Evolutionary conservation across 164 flowering plant genomes (phyloP).

Genomic region (Brasenia schreberi): DNA sequence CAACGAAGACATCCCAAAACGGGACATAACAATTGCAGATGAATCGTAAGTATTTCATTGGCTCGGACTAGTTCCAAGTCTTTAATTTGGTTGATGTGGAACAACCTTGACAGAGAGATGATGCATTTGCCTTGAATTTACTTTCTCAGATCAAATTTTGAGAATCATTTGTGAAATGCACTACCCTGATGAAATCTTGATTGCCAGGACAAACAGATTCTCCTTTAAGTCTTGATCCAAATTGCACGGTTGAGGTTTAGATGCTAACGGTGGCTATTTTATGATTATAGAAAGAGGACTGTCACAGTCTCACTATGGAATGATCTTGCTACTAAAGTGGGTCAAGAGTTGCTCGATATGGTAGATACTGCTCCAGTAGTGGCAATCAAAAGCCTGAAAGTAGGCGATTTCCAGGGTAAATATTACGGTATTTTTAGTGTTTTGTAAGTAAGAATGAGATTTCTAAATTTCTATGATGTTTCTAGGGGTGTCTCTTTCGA

Average conservation of each 20-base stretch:
- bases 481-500: constrained; percentile 75
- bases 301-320: constrained; percentile 89
- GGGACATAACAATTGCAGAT: constrained; percentile 91
- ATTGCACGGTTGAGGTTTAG: no score
- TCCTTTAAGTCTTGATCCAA: no score
- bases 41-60: constrained; percentile 39
- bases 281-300: constrained; percentile 63
- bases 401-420: constrained; percentile 89
- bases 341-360: constrained; percentile 70
- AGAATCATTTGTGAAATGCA: no score
- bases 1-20: constrained; percentile 76
- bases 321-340: constrained; percentile 71
- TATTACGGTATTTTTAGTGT: not conserved
- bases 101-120: no score
- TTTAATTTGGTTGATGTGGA: no score
- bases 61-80: not conserved
- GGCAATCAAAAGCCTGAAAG: constrained; percentile 76
- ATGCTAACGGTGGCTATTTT: no score
- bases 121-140: no score
- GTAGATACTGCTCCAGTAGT: constrained; percentile 64
- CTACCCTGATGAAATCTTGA: no score
- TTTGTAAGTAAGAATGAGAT: not conserved
- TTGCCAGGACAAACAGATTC: no score
- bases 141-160: no score
- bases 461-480: not conserved